Evolutionary conservation across 2,329 filamentous ascomycete species (phyloP).

Genomic region (Pseudogymnoascus pannorum): DNA sequence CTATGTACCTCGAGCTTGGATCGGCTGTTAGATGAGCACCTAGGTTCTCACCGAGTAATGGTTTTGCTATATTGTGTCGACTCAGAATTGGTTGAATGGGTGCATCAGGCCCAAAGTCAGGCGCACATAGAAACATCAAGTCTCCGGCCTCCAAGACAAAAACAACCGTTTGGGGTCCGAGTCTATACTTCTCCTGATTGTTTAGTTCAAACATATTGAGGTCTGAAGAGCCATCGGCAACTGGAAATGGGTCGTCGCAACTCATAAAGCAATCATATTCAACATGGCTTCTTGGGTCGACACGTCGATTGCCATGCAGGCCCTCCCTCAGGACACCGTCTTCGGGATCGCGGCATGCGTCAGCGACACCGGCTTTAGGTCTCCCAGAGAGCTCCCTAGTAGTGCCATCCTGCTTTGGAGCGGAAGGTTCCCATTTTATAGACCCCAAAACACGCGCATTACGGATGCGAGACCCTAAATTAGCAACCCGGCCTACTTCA

Average conservation of each 20-base stretch:
- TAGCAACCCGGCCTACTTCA: constrained; percentile 67
- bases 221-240: not conserved
- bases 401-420: not conserved
- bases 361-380: not conserved
- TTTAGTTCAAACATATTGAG: not conserved
- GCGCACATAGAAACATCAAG: constrained; percentile 69
- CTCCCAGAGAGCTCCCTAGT: not conserved
- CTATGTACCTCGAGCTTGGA: constrained; percentile 61
- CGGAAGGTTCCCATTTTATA: constrained; percentile 24
- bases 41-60: constrained; percentile 45
- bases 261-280: not conserved
- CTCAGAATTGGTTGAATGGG: constrained; percentile 38
- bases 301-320: not conserved
- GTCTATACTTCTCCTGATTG: constrained; percentile 12
- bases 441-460: constrained; percentile 70
- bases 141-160: constrained; percentile 68
- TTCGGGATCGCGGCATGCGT: not conserved
- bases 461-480: constrained; percentile 73
- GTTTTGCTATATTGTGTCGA: constrained; percentile 45
- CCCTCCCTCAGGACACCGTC: not conserved
- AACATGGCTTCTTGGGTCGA: not conserved
- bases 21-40: constrained; percentile 69
- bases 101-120: constrained; percentile 36
- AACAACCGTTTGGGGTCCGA: constrained; percentile 75
- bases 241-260: not conserved